phyloP scores from a whole-genome alignment of 495 filamentous ascomycete species.

The Copromyces sp. region DNA sequence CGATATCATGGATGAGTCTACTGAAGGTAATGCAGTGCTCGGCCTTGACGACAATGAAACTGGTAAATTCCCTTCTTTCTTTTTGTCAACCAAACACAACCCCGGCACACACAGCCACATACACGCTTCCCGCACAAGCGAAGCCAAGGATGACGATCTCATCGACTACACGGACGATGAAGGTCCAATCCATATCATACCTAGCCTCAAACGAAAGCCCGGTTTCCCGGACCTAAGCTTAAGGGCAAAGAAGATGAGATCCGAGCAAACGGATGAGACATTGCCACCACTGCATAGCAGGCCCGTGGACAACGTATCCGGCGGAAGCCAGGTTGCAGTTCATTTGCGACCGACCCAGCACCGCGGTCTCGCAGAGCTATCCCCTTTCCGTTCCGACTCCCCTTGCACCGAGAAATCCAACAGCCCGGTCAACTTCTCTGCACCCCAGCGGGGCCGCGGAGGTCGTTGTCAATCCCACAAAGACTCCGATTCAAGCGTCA shows the following conservation, averaged over 20 bases:
- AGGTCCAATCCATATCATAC: neutral
- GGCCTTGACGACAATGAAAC: constrained; percentile 2
- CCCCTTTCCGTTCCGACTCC: neutral
- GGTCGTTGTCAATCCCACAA: constrained; percentile 2
- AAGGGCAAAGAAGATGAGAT: neutral
- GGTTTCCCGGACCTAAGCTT: neutral
- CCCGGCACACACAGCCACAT: neutral
- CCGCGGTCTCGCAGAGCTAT: neutral
- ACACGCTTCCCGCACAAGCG: neutral
- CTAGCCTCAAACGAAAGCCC: neutral
- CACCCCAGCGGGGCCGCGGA: neutral
- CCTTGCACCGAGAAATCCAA: neutral
- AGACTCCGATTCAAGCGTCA: constrained; percentile 7
- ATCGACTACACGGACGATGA: constrained; percentile 28
- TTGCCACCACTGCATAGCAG: neutral
- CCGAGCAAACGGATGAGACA: neutral
- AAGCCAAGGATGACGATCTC: constrained; percentile 4
- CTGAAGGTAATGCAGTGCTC: neutral
- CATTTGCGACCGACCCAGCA: neutral
- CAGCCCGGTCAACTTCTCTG: constrained; percentile 3
- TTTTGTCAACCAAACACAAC: neutral
- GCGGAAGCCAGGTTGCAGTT: neutral
- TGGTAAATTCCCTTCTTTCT: constrained; percentile 16
- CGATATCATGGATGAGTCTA: constrained; percentile 1
- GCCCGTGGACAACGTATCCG: neutral